These are phyloP conservation scores for Colletotrichum tamarilloi DNA, from an alignment of 2,329 filamentous ascomycete species.

Conservation along the genomic window DNA sequence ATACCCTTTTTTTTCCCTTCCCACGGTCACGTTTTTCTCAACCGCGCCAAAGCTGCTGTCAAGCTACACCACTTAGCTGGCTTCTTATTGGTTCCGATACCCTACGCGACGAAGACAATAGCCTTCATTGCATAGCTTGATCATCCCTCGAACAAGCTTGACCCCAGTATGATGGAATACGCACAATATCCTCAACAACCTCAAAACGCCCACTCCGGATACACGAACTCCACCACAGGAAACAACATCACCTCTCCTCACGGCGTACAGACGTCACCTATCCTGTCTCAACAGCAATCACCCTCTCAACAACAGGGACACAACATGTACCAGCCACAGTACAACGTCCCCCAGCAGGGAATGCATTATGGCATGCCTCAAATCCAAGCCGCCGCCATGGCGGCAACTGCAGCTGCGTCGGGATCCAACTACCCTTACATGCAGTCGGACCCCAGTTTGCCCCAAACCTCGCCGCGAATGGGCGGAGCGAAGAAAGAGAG, in stretches of 20 bases:
- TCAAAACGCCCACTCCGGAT: conserved; percentile 73
- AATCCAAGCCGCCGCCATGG: conserved; percentile 93
- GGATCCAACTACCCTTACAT: conserved; percentile 82
- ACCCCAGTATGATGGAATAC: conserved; percentile 76
- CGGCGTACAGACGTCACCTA: conserved; percentile 80
- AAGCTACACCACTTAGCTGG: conserved; percentile 6
- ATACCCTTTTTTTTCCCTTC: conserved; percentile 10
- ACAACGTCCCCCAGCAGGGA: conserved; percentile 76
- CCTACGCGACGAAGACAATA: conserved; percentile 44
- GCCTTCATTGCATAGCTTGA: conserved; percentile 30
- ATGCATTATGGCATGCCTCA: conserved; percentile 88
- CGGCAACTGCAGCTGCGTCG: conserved; percentile 88
- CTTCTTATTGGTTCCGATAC: conserved; percentile 26
- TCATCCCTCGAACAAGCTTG: conserved; percentile 19
- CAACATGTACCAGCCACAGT: conserved; percentile 84
- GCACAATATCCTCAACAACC: conserved; percentile 77
- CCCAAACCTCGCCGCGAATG: conserved; percentile 82
- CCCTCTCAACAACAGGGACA: conserved; percentile 69
- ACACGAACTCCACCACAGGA: conserved; percentile 66
- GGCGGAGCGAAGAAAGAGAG: conserved; percentile 76
- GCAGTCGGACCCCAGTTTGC: conserved; percentile 75
- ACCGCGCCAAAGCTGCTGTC: conserved; percentile 11
- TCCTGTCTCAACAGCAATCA: conserved; percentile 80
- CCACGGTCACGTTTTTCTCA: conserved; percentile 16
- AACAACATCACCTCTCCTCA: conserved; percentile 79